phyloP scores from a whole-genome alignment of 306 rosid species.

The Prunus armeniaca region DNA sequence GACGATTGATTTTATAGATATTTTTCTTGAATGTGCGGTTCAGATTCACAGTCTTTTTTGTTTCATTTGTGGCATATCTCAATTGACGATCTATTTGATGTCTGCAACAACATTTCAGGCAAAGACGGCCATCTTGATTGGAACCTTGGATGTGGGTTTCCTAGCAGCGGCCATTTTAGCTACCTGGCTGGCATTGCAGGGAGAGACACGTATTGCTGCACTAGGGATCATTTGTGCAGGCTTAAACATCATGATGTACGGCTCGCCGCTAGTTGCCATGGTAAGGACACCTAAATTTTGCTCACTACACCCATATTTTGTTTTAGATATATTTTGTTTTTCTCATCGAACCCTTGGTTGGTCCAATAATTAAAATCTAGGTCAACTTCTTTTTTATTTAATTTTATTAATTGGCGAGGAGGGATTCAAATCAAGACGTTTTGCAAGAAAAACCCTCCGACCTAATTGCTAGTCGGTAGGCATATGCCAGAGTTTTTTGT shows the following conservation, averaged over 20 bases:
- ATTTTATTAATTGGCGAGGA: no score
- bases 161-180: constrained; percentile 27
- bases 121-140: constrained; percentile 32
- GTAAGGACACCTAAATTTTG: constrained; percentile 21
- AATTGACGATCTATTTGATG: not conserved
- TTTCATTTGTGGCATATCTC: not conserved
- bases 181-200: constrained; percentile 37
- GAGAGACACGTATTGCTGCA: constrained; percentile 39
- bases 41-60: no score
- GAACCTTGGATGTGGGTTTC: constrained; percentile 41
- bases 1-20: no score
- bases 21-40: no score
- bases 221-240: constrained; percentile 53
- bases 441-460: no score
- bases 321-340: no score
- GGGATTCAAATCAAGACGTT: no score
- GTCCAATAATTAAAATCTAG: no score
- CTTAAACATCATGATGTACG: constrained; percentile 57
- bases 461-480: no score
- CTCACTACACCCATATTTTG: not conserved
- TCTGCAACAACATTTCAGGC: constrained; percentile 19
- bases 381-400: no score
- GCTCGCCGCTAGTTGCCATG: constrained; percentile 51
- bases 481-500: no score
- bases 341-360: no score